These are phyloP conservation scores for Talaromyces piceae DNA, from an alignment of 2,329 filamentous ascomycete species.

Conservation along the genomic window DNA sequence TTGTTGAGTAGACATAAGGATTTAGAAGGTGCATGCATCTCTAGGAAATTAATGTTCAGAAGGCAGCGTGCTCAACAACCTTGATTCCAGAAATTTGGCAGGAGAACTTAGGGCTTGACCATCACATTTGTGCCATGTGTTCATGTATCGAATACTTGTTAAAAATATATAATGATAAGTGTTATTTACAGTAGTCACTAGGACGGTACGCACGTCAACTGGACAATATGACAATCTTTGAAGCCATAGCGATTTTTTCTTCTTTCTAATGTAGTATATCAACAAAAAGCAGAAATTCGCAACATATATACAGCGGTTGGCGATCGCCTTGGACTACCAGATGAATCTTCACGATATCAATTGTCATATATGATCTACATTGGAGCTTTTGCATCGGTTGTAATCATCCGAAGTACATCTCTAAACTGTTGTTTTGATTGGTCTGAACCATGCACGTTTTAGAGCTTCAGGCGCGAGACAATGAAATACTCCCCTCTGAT, in stretches of 20 bases:
- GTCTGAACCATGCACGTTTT: not conserved
- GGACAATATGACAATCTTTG: constrained; percentile 90
- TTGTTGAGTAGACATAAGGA: constrained; percentile 56
- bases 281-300: too few species aligned
- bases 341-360: too few species aligned
- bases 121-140: constrained; percentile 74
- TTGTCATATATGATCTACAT: not conserved
- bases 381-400: not conserved
- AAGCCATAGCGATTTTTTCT: constrained; percentile 60
- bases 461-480: not conserved
- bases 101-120: not conserved
- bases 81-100: constrained; percentile 32
- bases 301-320: too few species aligned
- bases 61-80: constrained; percentile 76
- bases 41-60: too few species aligned
- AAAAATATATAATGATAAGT: not conserved
- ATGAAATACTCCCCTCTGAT: not conserved
- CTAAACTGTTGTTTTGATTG: not conserved
- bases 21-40: constrained; percentile 85
- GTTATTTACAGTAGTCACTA: not conserved
- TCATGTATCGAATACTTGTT: constrained; percentile 85
- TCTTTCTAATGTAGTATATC: too few species aligned
- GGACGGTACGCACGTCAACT: constrained; percentile 60
- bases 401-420: not conserved
- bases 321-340: too few species aligned